phyloP scores from a whole-genome alignment of 495 filamentous ascomycete species.

The Hypoxylon subgilvum region DNA sequence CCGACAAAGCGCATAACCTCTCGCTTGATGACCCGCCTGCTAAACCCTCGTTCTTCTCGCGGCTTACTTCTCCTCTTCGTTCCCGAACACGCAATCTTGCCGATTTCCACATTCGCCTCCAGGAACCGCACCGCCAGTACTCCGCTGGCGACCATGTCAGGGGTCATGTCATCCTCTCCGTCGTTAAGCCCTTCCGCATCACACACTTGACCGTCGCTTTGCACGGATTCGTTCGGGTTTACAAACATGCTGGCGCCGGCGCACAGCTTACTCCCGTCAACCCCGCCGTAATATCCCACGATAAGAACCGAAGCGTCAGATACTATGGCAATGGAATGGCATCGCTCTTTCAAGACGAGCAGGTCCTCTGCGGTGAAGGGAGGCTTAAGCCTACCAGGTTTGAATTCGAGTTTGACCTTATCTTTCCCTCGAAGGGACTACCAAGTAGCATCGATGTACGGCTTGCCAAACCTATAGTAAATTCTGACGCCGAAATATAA shows the following conservation, averaged over 20 bases:
- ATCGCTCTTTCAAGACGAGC: constrained; percentile 88
- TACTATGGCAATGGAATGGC: constrained; percentile 83
- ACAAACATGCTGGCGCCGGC: constrained; percentile 71
- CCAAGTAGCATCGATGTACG: constrained; percentile 94
- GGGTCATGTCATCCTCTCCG: constrained; percentile 80
- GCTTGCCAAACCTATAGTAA: constrained; percentile 25
- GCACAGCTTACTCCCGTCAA: constrained; percentile 62
- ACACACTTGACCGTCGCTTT: constrained; percentile 89
- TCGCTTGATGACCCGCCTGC: constrained; percentile 44
- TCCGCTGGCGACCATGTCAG: constrained; percentile 65
- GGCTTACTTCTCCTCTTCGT: constrained; percentile 62
- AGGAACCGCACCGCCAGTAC: constrained; percentile 90
- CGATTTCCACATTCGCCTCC: constrained; percentile 80
- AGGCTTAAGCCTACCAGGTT: constrained; percentile 83
- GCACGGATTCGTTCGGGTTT: constrained; percentile 88
- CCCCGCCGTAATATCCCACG: constrained; percentile 47
- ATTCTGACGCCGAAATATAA: not conserved
- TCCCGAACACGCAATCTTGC: constrained; percentile 71
- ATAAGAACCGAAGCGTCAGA: constrained; percentile 60
- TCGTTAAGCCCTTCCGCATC: constrained; percentile 80
- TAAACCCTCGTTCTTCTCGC: constrained; percentile 52
- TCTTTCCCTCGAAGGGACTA: constrained; percentile 74
- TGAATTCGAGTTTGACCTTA: constrained; percentile 90
- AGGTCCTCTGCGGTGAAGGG: constrained; percentile 88
- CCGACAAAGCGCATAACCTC: constrained; percentile 39